These are phyloP conservation scores for Rhizopogon vesiculosus DNA, from an alignment of 768 basidiomycete species.

Conservation along the genomic window DNA sequence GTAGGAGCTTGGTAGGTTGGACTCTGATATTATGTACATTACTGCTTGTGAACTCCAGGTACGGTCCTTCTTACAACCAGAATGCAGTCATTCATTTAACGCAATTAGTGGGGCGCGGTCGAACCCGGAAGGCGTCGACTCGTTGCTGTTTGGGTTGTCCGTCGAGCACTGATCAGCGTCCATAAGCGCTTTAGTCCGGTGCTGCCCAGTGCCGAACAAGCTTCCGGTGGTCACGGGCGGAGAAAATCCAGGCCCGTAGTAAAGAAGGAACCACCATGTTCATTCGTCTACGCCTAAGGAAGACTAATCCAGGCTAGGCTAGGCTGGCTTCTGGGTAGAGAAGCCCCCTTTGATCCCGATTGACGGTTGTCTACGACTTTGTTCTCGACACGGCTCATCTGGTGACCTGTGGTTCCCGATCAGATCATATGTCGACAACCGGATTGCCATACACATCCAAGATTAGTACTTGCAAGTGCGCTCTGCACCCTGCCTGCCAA, in stretches of 20 bases:
- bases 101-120: background rate
- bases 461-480: background rate
- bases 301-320: too few relatives aligned
- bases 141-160: background rate
- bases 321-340: background rate
- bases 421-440: constrained; percentile 13
- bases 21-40: too few relatives aligned
- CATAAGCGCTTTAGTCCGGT: too few relatives aligned
- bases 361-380: constrained; percentile 9
- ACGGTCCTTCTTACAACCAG: background rate
- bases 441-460: constrained; percentile 10
- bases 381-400: constrained; percentile 15
- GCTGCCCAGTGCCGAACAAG: too few relatives aligned
- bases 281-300: too few relatives aligned
- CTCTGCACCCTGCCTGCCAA: background rate
- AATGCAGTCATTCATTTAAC: background rate
- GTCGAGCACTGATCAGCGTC: too few relatives aligned
- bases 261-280: too few relatives aligned
- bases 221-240: too few relatives aligned
- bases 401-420: constrained; percentile 21
- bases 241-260: too few relatives aligned
- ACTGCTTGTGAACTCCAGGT: background rate
- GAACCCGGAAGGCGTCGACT: background rate
- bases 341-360: background rate
- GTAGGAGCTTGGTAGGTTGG: too few relatives aligned